Evolutionary conservation across 2,329 filamentous ascomycete genomes (phyloP).

Genomic region (Arthroderma uncinatum): DNA sequence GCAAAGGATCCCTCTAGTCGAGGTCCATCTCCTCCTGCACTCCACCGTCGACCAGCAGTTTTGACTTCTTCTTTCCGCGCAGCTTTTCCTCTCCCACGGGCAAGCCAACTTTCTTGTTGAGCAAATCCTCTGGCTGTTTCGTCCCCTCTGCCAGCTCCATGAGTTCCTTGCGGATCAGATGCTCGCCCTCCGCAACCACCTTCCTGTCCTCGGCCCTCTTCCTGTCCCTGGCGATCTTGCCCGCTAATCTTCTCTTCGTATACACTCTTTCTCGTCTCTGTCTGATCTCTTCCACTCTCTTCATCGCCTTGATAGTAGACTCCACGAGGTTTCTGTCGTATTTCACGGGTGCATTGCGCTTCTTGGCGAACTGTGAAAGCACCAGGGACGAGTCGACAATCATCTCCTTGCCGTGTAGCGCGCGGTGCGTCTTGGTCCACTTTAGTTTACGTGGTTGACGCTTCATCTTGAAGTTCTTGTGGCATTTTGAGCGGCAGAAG

Average conservation of each 20-base stretch:
- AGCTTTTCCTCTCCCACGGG: constrained; percentile 33
- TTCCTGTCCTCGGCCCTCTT: constrained; percentile 71
- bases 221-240: constrained; percentile 61
- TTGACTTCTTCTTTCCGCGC: constrained; percentile 35
- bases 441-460: constrained; percentile 92
- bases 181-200: constrained; percentile 82
- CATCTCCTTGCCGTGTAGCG: constrained; percentile 74
- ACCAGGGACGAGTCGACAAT: constrained; percentile 81
- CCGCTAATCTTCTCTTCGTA: constrained; percentile 86
- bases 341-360: constrained; percentile 85
- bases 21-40: constrained; percentile 39
- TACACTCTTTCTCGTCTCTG: constrained; percentile 75
- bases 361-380: constrained; percentile 64
- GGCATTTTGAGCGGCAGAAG: constrained; percentile 58
- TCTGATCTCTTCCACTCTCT: constrained; percentile 76
- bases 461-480: constrained; percentile 92
- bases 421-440: constrained; percentile 92
- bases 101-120: constrained; percentile 26
- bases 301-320: constrained; percentile 85
- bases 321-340: constrained; percentile 89
- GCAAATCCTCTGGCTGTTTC: constrained; percentile 25
- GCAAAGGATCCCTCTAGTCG: constrained; percentile 22
- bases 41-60: constrained; percentile 35
- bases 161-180: constrained; percentile 67
- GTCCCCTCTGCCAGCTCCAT: constrained; percentile 45